These are phyloP conservation scores for Didymella exigua DNA, from an alignment of 2,329 filamentous ascomycete species.

Conservation along the genomic window DNA sequence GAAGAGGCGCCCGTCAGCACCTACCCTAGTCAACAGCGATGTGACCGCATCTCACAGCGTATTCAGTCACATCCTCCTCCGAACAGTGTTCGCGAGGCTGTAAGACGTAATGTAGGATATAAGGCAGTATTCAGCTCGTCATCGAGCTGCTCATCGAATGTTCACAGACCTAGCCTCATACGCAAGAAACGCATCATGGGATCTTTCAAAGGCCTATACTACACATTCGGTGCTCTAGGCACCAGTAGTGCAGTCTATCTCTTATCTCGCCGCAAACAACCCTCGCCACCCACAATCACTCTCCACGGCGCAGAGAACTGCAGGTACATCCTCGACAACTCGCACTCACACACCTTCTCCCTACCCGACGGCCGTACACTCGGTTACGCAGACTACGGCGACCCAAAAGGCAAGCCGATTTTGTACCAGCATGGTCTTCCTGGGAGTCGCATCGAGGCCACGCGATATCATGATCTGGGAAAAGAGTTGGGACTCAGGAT, in stretches of 20 bases:
- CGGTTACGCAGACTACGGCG: conserved; percentile 44
- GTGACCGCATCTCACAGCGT: background rate
- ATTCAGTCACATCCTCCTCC: background rate
- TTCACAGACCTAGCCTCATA: background rate
- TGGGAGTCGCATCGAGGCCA: conserved; percentile 39
- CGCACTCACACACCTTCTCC: conserved; percentile 35
- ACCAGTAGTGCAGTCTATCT: background rate
- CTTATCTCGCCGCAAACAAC: background rate
- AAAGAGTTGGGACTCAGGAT: conserved; percentile 32
- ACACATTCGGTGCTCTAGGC: background rate
- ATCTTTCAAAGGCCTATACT: background rate
- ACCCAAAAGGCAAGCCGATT: conserved; percentile 31
- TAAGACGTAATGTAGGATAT: background rate
- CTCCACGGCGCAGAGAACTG: conserved; percentile 1
- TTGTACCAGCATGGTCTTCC: conserved; percentile 41
- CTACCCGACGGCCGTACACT: conserved; percentile 47
- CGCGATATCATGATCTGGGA: conserved; percentile 28
- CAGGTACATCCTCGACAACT: conserved; percentile 26
- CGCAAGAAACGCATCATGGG: background rate
- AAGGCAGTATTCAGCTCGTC: background rate
- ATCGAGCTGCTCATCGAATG: background rate
- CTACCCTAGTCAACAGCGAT: background rate
- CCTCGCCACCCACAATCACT: background rate
- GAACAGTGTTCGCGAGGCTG: background rate
- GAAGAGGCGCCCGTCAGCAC: conserved; percentile 4